Evolutionary conservation across 352 stramenopile genomes (phyloP), one percentile per base, ranked within the genome.

Genomic region (Hyaloperonospora brassicae): DNA sequence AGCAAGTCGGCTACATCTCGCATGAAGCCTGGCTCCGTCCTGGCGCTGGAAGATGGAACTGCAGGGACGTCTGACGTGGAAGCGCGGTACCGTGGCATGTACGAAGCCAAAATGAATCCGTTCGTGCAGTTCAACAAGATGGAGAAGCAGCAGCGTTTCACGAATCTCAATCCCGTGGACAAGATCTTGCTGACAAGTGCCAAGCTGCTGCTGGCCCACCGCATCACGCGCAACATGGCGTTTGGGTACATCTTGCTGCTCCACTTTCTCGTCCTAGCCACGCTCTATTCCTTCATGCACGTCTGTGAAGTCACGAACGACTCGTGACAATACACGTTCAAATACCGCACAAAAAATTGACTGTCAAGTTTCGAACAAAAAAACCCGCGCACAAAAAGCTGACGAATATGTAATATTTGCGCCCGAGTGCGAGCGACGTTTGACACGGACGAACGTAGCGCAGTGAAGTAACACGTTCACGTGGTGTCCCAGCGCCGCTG

Each of bases 71-170:
- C 61, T 21, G 76, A 90, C 17, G 70, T 87, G n/a, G 79, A 91
- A 63, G 66, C 71, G 2, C 76, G 79, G n/a, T 95, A 95, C 66
- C 76, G 81, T 44, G 68, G 66, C 43, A 75, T 96, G 72, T 96
- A 96, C 71, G 87, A 96, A 52, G 79, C 90, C 57, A 87, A 89
- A 44, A 91, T 96, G 79, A 95, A 94, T 55, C 87, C 87, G 34
- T 96, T 96, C 63, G 81, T 86, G 47, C 83, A 95, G 55, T 96
- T 96, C 61, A 95, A 92, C 66, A 86, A 89, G 64, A 79, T 89
- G 61, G 87, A 96, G 71, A 81, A 61, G 36, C 82, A 94, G 58
- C 82, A 91, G 61, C 89, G 89, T 43, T 92, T 89, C 54, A 81
- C 86, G 56, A 92, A 96, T 56, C 76, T 96, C 46, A 95, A 89